Evolutionary conservation across 495 filamentous ascomycete genomes (phyloP).

Genomic region (Glutinoglossum americanum): DNA sequence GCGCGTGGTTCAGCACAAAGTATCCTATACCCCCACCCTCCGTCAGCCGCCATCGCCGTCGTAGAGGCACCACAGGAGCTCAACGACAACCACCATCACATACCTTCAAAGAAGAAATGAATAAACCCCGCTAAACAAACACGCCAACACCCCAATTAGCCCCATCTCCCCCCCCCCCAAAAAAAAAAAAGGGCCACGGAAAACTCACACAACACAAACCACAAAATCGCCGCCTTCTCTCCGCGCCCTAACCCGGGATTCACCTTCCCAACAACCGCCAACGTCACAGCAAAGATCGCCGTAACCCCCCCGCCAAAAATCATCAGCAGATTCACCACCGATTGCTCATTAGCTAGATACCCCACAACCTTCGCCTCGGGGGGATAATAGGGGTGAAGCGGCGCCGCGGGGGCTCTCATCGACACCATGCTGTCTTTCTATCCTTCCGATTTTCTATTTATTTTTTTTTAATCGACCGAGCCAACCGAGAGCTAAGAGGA

Average conservation of each 20-base stretch:
- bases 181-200: neutral
- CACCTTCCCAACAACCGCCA: conserved; percentile 20
- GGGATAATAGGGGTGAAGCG: conserved; percentile 50
- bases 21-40: conserved; percentile 27
- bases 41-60: neutral
- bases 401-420: neutral
- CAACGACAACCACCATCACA: neutral
- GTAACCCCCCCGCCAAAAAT: conserved; percentile 24
- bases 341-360: conserved; percentile 36
- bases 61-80: too few relatives aligned
- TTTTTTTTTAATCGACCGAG: neutral
- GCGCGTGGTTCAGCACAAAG: conserved; percentile 43
- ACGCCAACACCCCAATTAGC: neutral
- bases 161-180: neutral
- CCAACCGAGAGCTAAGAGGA: too few relatives aligned
- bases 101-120: conserved; percentile 63
- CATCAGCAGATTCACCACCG: conserved; percentile 25
- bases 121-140: conserved; percentile 31
- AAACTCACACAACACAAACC: conserved; percentile 38
- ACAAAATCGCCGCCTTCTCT: conserved; percentile 34
- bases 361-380: conserved; percentile 32
- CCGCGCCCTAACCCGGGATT: conserved; percentile 18
- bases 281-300: conserved; percentile 25
- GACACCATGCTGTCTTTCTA: neutral
- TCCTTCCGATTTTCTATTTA: neutral